Evolutionary conservation across 192 early-diverging fungal species (phyloP), one percentile per base, ranked within the genome.

Genomic region (Kickxella alabastrina): DNA sequence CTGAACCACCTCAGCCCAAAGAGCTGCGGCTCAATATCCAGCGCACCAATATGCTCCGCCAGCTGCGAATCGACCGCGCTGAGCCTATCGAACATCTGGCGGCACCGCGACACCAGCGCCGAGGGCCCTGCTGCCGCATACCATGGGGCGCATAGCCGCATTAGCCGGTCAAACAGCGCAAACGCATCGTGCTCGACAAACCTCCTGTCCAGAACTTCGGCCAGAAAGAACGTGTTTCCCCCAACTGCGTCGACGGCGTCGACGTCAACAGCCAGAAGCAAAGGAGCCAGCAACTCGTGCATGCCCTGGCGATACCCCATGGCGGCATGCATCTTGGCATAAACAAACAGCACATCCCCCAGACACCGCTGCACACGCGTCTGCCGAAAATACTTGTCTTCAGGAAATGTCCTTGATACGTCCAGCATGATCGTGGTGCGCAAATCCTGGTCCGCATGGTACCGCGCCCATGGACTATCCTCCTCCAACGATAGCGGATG

Each of bases 231-330:
- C 37, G 0, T 59, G 6, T 27, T 61, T 23, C 46, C 42, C 48
- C 77, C 78, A 13, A 79, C 59, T 44, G 78, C 73, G 48, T 98
- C 95, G 6, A 60, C 37, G 44, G 78, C 73, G 48, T 98, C 95
- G 6, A 60, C 37, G 19, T 92, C 79, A 17, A 98, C 83, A 0
- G 87, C 84, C 69, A 84, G 68, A 14, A 90, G 81, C 15, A 96
- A 71, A 17, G 90, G 88, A 0, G 91, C 95, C 12, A 93, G 62
- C 21, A 98, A 54, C 65, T 98, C 95, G 59, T 98, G 95, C 95
- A 98, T 98, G 23, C 95, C 95, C 63, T 98, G 95, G 32, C 95
- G 82, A 71, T 98, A 98, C 14, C 87, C 86, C n/a, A 96, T 79
- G 25, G 84, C 85, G 12, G 80, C 75, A 56, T 98, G 86, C 61